Evolutionary conservation across 306 rosid species (phyloP).

Genomic region (Carpinus fangiana): DNA sequence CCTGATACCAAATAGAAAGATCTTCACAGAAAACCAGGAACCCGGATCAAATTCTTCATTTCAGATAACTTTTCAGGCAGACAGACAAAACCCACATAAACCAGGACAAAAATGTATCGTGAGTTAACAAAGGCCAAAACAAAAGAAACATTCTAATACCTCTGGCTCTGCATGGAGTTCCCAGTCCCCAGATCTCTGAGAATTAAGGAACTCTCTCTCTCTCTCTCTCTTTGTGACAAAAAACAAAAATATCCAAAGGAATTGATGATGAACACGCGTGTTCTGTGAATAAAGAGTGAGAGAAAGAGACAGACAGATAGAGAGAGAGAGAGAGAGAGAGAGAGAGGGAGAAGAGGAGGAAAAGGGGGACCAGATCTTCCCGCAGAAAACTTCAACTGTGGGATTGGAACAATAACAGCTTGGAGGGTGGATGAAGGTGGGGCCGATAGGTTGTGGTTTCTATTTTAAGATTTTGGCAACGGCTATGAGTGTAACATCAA

Average conservation of each 20-base stretch:
- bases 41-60: constrained; percentile 14
- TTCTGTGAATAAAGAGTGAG: constrained; percentile 34
- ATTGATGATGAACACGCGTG: constrained; percentile 27
- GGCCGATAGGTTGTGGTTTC: constrained; percentile 7
- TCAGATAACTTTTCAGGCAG: background rate
- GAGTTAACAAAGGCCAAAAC: background rate
- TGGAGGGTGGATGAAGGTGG: constrained; percentile 14
- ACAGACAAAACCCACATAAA: background rate
- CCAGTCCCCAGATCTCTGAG: constrained; percentile 22
- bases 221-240: background rate
- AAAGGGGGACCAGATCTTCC: constrained; percentile 36
- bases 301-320: constrained; percentile 24
- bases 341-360: constrained; percentile 21
- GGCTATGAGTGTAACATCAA: constrained; percentile 9
- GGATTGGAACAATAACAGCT: background rate
- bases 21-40: constrained; percentile 10
- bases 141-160: constrained; percentile 30
- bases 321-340: constrained; percentile 31
- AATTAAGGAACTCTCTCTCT: constrained; percentile 15
- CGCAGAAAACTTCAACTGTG: constrained; percentile 22
- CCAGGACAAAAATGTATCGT: constrained; percentile 1
- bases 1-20: constrained; percentile 18
- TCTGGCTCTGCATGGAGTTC: constrained; percentile 48
- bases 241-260: background rate
- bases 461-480: constrained; percentile 24